These are phyloP conservation scores for Schizopora paradoxa DNA, from an alignment of 1,284 basidiomycete species.

Conservation along the genomic window DNA sequence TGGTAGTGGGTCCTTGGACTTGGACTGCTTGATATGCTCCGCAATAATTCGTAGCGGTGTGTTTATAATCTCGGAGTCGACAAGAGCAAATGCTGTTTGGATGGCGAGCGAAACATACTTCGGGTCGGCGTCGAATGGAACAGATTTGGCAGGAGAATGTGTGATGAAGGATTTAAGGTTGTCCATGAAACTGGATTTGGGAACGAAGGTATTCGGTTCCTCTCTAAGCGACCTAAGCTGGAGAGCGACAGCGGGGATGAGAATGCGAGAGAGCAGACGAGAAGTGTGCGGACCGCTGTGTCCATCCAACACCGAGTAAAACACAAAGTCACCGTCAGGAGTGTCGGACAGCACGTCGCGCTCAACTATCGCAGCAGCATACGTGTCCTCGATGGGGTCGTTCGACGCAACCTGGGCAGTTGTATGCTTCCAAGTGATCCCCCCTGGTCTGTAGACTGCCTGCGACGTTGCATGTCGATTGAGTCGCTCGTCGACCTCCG, in stretches of 20 bases:
- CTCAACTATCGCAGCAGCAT: slow-evolving; percentile 66
- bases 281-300: slow-evolving; percentile 86
- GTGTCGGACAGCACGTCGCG: slow-evolving; percentile 46
- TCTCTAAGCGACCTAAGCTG: slow-evolving; percentile 59
- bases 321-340: slow-evolving; percentile 66
- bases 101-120: slow-evolving; percentile 66
- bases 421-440: slow-evolving; percentile 64
- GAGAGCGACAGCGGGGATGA: slow-evolving; percentile 83
- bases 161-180: slow-evolving; percentile 40
- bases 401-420: slow-evolving; percentile 81
- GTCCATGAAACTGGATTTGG: slow-evolving; percentile 31
- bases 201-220: slow-evolving; percentile 28
- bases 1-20: slow-evolving; percentile 34
- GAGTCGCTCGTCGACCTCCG: slow-evolving; percentile 54
- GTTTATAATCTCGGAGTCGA: slow-evolving; percentile 76
- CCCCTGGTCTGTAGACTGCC: slow-evolving; percentile 42
- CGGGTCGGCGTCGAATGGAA: slow-evolving; percentile 50
- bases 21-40: slow-evolving; percentile 44
- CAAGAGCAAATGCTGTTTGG: slow-evolving; percentile 69
- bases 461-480: slow-evolving; percentile 48
- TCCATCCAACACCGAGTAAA: slow-evolving; percentile 91
- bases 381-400: slow-evolving; percentile 86
- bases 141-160: slow-evolving; percentile 29
- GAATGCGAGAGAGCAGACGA: slow-evolving; percentile 74
- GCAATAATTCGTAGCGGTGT: slow-evolving; percentile 73